Evolutionary conservation across 352 stramenopile species (phyloP).

Genomic region (Phytophthora cryptogea): DNA sequence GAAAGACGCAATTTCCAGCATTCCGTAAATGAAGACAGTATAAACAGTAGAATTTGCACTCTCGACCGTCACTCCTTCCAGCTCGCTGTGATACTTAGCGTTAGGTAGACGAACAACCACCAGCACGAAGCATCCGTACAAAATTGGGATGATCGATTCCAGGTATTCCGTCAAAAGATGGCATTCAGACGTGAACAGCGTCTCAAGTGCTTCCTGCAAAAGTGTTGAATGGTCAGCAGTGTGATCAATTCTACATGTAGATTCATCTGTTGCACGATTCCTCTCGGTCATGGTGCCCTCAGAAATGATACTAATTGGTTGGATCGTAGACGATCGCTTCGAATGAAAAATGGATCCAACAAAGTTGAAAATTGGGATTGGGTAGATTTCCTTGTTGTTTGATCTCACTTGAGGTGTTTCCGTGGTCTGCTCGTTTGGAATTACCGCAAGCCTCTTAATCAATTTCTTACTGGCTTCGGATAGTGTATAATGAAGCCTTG

Average conservation of each 20-base stretch:
- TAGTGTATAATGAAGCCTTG: background rate
- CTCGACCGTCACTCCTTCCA: background rate
- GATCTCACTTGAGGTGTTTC: too few species aligned
- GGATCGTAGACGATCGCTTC: too few species aligned
- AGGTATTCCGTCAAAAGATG: slow-evolving; percentile 36
- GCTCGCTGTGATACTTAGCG: slow-evolving; percentile 6
- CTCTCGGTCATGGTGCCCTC: too few species aligned
- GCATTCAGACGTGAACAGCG: slow-evolving; percentile 32
- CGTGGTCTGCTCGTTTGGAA: too few species aligned
- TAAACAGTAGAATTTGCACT: background rate
- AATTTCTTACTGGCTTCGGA: background rate
- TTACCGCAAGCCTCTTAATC: background rate
- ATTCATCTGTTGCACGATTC: too few species aligned
- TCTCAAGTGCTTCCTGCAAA: slow-evolving; percentile 1
- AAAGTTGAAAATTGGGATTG: too few species aligned
- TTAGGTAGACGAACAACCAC: slow-evolving; percentile 24
- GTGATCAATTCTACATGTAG: too few species aligned
- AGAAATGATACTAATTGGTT: too few species aligned
- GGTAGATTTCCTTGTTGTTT: too few species aligned
- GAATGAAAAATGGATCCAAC: too few species aligned
- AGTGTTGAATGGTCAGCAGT: background rate
- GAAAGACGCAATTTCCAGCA: slow-evolving; percentile 29
- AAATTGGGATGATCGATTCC: slow-evolving; percentile 33
- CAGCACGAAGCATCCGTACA: slow-evolving; percentile 20
- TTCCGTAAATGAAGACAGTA: slow-evolving; percentile 17